phyloP scores from a whole-genome alignment of 768 basidiomycete species.

The Pleurotus tuber-regium region DNA sequence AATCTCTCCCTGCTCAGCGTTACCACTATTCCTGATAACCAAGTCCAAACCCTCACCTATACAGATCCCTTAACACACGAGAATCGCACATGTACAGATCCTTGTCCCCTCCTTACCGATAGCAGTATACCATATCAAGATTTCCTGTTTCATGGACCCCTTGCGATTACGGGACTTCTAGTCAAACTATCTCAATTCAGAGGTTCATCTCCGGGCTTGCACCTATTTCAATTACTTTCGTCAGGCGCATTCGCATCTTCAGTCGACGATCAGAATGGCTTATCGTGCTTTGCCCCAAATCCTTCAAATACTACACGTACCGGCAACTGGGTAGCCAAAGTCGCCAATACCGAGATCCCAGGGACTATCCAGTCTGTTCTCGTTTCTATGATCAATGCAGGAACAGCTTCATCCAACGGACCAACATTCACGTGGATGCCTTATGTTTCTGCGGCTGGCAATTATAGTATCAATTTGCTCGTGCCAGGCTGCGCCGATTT shows the following conservation, averaged over 20 bases:
- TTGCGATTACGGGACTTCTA: slow-evolving; percentile 86
- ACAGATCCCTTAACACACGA: slow-evolving; percentile 72
- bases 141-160: slow-evolving; percentile 70
- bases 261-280: slow-evolving; percentile 51
- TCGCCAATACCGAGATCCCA: slow-evolving; percentile 69
- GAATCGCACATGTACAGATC: slow-evolving; percentile 71
- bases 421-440: slow-evolving; percentile 90
- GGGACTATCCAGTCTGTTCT: slow-evolving; percentile 80
- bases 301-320: slow-evolving; percentile 67
- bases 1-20: slow-evolving; percentile 44
- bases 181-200: slow-evolving; percentile 75
- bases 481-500: slow-evolving; percentile 85
- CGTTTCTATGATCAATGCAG: slow-evolving; percentile 62
- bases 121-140: slow-evolving; percentile 85
- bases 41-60: slow-evolving; percentile 72
- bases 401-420: slow-evolving; percentile 54
- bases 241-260: slow-evolving; percentile 90
- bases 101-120: slow-evolving; percentile 81
- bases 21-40: slow-evolving; percentile 87
- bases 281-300: slow-evolving; percentile 76
- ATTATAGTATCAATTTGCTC: slow-evolving; percentile 80
- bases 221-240: slow-evolving; percentile 89
- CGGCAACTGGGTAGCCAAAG: slow-evolving; percentile 66
- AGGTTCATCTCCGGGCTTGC: slow-evolving; percentile 78
- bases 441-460: slow-evolving; percentile 85